phyloP scores from a whole-genome alignment of 164 flowering plant genomes.

The Stephania japonica region DNA sequence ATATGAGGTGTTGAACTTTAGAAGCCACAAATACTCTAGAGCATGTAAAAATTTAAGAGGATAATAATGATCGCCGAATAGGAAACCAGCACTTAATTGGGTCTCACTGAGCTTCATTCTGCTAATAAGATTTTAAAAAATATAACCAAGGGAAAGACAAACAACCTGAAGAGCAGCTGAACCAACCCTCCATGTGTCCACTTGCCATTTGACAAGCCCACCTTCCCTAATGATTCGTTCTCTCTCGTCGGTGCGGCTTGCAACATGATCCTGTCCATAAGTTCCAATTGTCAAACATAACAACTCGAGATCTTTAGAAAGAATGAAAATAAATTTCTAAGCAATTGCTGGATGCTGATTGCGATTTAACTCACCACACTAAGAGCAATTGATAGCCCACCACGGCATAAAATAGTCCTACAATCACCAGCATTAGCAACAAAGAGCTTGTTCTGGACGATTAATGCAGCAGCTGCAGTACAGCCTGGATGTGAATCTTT shows the following conservation, averaged over 20 bases:
- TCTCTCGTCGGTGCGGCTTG: constrained; percentile 80
- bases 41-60: neutral
- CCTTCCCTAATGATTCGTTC: constrained; percentile 67
- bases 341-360: neutral
- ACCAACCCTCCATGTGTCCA: constrained; percentile 98
- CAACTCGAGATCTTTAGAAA: neutral
- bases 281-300: neutral
- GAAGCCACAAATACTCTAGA: neutral
- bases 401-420: constrained; percentile 68
- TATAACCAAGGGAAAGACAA: neutral
- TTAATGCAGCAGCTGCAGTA: constrained; percentile 65
- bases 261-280: constrained; percentile 71
- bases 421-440: constrained; percentile 99
- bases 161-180: constrained; percentile 87
- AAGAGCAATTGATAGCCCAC: constrained; percentile 54
- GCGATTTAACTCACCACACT: constrained; percentile 46
- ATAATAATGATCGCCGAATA: neutral
- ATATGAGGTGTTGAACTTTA: neutral
- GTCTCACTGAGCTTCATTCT: neutral
- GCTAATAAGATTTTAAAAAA: neutral
- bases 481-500: constrained; percentile 96
- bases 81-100: neutral
- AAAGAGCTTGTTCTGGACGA: constrained; percentile 64
- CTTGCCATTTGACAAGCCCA: constrained; percentile 76
- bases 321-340: constrained; percentile 1